Conservation (phyloP, 331 rosid species). For the Spiraea crenata region DNA sequence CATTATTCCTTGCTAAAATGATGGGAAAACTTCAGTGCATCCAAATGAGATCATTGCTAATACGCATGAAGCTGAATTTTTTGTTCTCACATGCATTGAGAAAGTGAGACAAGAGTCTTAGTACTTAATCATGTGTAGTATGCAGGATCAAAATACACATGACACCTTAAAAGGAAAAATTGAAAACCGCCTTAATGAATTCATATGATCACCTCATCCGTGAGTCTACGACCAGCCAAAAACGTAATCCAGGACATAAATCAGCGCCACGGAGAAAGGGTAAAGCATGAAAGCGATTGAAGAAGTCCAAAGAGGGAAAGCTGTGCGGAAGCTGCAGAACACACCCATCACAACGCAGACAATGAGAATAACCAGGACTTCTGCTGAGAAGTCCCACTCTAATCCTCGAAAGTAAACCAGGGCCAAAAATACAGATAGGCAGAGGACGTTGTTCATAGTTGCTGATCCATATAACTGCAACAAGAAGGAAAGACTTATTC, state of each 20-base stretch:
- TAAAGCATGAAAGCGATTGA: conserved; percentile 79
- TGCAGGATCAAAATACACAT: no score
- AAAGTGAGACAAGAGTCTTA: no score
- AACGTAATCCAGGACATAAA: conserved; percentile 81
- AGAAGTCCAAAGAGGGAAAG: conserved; percentile 89
- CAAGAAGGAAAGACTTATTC: conserved; percentile 7
- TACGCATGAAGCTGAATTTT: no score
- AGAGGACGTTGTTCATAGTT: conserved; percentile 92
- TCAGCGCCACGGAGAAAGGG: conserved; percentile 77
- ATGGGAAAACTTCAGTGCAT: no score
- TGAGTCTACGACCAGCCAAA: conserved; percentile 77
- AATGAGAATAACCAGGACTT: conserved; percentile 74
- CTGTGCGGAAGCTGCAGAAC: conserved; percentile 77
- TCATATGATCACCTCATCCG: no score
- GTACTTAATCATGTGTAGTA: no score
- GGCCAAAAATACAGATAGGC: conserved; percentile 86
- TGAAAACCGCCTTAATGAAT: background rate
- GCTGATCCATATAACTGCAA: conserved; percentile 89
- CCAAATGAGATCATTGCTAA: no score
- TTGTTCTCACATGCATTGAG: no score
- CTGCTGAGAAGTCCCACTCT: conserved; percentile 91
- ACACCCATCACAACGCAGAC: conserved; percentile 71
- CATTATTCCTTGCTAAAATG: no score
- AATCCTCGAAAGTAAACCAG: conserved; percentile 73
- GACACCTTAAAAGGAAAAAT: background rate